Base-by-base conservation (phyloP, 2,329 filamentous ascomycete genomes). In the Aspergillus persii region DNA sequence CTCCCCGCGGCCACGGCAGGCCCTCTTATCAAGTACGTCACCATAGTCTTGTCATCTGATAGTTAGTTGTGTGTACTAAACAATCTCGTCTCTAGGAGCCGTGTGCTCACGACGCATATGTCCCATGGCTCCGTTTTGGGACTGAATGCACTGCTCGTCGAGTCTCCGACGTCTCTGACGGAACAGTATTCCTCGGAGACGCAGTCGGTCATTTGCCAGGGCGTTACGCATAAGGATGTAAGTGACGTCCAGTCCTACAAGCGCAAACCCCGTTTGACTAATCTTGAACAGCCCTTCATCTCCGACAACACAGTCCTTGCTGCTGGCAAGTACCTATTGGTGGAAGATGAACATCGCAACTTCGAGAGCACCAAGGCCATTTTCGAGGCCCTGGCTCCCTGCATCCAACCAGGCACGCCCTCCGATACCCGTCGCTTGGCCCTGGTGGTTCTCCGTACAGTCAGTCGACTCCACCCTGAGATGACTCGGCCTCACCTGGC, bases 291-390 rank as follows among this genome's bases (percentile, higher is more conserved):
- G 87, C 83, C 88, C n/a, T 92, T 90, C 72, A 87, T 98, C 61
- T 87, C 91, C 53, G 91, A 96, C 71, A 96, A 97, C 73, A 89
- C 86, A 67, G 90, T 96, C 60, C 83, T 97, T 33, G 94, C 94
- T 41, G 89, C 92, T 23, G 95, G 94, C 67, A 98, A 98, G 76
- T 96, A 92, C 71, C 82, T 98, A 8, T 83, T 98, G 12, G 83
- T 85, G 2, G 83, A 88, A 44, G 74, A 74, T 41, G 72, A 78
- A 46, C 84, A 86, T 15, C 77, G 84, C 49, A 82, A 79, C 51
- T 95, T 90, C 68, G 92, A 96, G 70, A 83, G 84, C 30, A 88
- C 86, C 57, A 96, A 93, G 76, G 84, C 86, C 3, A 82, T 98
- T 18, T 91, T 98, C 69, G 87, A 94, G 68, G 84, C 89, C 0